These are phyloP conservation scores for Skeletonema costatum DNA, from an alignment of 108 stramenopile species.

Conservation along the genomic window DNA sequence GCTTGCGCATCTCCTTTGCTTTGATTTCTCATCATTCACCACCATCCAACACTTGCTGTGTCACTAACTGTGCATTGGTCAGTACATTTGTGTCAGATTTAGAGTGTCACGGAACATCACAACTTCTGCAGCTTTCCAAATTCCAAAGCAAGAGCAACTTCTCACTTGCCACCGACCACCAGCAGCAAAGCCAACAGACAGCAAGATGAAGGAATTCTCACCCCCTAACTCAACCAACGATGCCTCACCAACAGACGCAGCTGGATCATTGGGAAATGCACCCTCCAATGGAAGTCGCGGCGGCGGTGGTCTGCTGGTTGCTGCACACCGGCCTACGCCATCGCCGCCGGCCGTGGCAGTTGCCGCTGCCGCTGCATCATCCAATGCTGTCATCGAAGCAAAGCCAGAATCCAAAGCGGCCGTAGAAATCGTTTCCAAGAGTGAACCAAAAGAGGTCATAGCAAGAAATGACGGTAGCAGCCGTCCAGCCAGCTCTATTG, in stretches of 20 bases:
- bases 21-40: too few relatives aligned
- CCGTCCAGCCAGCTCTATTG: neutral
- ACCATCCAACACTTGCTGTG: too few relatives aligned
- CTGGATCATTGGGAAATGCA: neutral
- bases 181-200: neutral
- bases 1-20: too few relatives aligned
- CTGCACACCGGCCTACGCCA: slow-evolving; percentile 24
- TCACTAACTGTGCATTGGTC: too few relatives aligned
- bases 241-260: neutral
- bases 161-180: too few relatives aligned
- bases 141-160: too few relatives aligned
- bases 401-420: neutral
- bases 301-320: neutral
- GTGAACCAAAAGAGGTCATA: neutral
- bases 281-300: neutral
- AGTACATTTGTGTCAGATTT: too few relatives aligned
- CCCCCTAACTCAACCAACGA: neutral
- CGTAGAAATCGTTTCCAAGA: neutral
- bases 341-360: slow-evolving; percentile 10
- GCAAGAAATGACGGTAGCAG: neutral
- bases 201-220: neutral
- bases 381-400: neutral
- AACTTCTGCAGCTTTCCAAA: too few relatives aligned
- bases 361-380: slow-evolving; percentile 1
- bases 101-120: too few relatives aligned